phyloP scores from a whole-genome alignment of 306 rosid genomes.

The Cucumis sativus region Cucumber_9930_V3 NC_026657.2:33634501-33635000 shows the following conservation, averaged over 20 bases:
- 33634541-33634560: not conserved
- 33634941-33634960: not conserved
- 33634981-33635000: not conserved
- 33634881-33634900: conserved; percentile 48
- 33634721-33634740: not conserved
- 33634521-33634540: not conserved
- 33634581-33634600: not conserved
- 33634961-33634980: not conserved
- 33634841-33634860: conserved; percentile 35
- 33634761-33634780: not conserved
- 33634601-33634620: not conserved
- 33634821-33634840: conserved; percentile 8
- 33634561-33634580: not conserved
- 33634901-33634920: conserved; percentile 70
- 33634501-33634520: not conserved
- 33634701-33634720: not conserved
- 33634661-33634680: not conserved
- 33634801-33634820: not conserved
- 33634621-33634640: not conserved
- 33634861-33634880: conserved; percentile 84
- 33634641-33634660: not conserved
- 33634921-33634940: conserved; percentile 19
- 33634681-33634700: not conserved
- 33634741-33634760: not conserved
- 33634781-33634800: not conserved